phyloP scores from a whole-genome alignment of 345 rosid genomes.

The Eucalyptus pauciflora region DNA sequence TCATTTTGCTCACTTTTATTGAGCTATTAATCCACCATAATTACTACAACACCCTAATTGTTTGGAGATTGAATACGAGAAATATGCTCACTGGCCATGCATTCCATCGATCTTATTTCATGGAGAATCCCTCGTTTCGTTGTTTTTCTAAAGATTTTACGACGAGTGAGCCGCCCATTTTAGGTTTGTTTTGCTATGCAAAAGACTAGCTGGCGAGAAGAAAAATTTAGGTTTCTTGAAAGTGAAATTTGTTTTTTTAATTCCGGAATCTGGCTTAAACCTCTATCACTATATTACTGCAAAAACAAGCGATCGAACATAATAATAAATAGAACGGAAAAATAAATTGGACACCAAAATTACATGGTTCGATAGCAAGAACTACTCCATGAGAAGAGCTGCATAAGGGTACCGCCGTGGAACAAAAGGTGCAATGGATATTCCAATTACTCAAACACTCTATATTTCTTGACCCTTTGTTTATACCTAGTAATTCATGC shows the following conservation, averaged over 20 bases:
- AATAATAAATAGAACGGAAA: neutral
- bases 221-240: neutral
- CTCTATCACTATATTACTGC: rapidly evolving
- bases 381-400: neutral
- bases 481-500: neutral
- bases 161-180: neutral
- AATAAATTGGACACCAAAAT: neutral
- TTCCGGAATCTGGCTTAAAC: rapidly evolving
- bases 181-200: neutral
- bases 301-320: neutral
- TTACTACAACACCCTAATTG: neutral
- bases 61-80: neutral
- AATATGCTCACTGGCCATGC: neutral
- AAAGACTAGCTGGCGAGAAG: neutral
- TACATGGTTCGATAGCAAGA: rapidly evolving
- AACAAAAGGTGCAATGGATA: neutral
- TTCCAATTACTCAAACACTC: neutral
- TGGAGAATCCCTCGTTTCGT: neutral
- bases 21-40: neutral
- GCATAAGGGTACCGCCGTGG: rapidly evolving
- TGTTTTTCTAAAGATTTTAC: neutral
- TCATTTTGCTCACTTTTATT: neutral
- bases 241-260: too few relatives aligned
- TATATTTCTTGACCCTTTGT: neutral
- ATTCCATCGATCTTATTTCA: neutral